Percentiles rank a stretch among this genome's conserved stretches.
Conservation (phyloP, 2,329 filamentous ascomycete genomes). For the Fusarium sterilihyphosum region DNA sequence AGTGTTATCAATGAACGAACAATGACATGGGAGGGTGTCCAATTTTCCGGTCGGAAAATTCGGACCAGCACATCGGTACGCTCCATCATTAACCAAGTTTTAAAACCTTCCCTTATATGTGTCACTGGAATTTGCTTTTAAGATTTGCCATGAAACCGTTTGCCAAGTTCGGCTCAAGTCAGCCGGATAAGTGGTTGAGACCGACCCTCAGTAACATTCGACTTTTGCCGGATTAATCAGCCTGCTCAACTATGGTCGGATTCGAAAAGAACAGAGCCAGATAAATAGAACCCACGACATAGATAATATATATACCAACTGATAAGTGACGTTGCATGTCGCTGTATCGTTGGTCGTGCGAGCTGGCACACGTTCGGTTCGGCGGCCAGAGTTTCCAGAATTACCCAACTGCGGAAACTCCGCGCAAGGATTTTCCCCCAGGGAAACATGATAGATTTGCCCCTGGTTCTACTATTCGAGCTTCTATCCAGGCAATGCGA, state of each 20-base stretch:
- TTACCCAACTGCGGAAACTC: slow-evolving; percentile 26
- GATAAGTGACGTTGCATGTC: slow-evolving; percentile 6
- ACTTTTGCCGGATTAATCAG: slow-evolving; percentile 3
- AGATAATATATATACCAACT: neutral
- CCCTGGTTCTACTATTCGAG: neutral
- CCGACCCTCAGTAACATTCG: neutral
- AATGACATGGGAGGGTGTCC: neutral
- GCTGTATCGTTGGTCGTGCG: neutral
- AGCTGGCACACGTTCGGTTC: slow-evolving; percentile 8
- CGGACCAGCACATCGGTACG: slow-evolving; percentile 14
- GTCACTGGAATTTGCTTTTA: slow-evolving; percentile 4
- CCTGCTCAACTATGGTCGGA: neutral
- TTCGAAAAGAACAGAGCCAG: slow-evolving; percentile 1
- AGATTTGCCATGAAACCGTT: slow-evolving; percentile 2
- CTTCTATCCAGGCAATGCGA: neutral
- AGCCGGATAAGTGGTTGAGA: slow-evolving; percentile 17
- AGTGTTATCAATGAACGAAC: neutral
- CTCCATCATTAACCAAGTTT: slow-evolving; percentile 7
- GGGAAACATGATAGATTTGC: slow-evolving; percentile 21
- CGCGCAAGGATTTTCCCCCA: slow-evolving; percentile 14
- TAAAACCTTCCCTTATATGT: neutral
- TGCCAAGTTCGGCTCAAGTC: neutral
- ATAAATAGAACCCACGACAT: neutral
- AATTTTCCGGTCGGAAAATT: neutral
- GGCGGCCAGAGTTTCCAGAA: slow-evolving; percentile 19